Evolutionary conservation across 352 stramenopile genomes (phyloP).

Genomic region (Globisporangium paddicum): DNA sequence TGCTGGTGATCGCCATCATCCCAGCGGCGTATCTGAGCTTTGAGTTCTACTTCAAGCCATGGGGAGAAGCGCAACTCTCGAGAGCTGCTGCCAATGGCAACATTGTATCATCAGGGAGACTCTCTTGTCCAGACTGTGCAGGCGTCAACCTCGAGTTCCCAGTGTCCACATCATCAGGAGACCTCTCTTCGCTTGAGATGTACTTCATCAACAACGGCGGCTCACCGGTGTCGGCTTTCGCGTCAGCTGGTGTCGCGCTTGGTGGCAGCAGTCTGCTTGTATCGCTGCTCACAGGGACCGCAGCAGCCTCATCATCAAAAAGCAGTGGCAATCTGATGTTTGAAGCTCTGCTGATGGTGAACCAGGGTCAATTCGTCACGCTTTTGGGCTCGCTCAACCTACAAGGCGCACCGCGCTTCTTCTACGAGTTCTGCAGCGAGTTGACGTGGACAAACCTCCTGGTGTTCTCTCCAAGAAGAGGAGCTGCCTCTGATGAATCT

Average conservation of each 20-base stretch:
- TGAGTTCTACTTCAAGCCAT: slow-evolving; percentile 41
- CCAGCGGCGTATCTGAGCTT: slow-evolving; percentile 31
- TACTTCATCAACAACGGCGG: slow-evolving; percentile 40
- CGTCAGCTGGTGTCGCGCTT: slow-evolving; percentile 27
- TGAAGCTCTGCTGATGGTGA: slow-evolving; percentile 33
- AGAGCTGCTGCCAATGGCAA: slow-evolving; percentile 1
- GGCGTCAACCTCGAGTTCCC: slow-evolving; percentile 45
- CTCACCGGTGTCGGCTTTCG: slow-evolving; percentile 20
- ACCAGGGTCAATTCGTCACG: slow-evolving; percentile 49
- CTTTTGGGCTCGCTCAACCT: slow-evolving; percentile 37
- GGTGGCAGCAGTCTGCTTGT: slow-evolving; percentile 18
- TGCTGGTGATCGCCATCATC: slow-evolving; percentile 30
- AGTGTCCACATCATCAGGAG: slow-evolving; percentile 13
- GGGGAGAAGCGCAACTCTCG: slow-evolving; percentile 32
- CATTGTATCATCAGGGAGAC: not conserved
- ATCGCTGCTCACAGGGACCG: slow-evolving; percentile 10
- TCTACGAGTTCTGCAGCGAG: slow-evolving; percentile 37
- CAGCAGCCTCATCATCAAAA: slow-evolving; percentile 3
- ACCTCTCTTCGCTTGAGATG: slow-evolving; percentile 33
- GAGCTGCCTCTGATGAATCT: not conserved
- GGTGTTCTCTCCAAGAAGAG: slow-evolving; percentile 19
- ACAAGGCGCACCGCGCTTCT: slow-evolving; percentile 36
- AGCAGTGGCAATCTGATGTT: slow-evolving; percentile 19
- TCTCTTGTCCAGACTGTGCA: slow-evolving; percentile 35
- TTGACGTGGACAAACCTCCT: slow-evolving; percentile 58